Evolutionary conservation across 495 filamentous ascomycete species (phyloP), one percentile per base, ranked within the genome.

Genomic region (Annulohypoxylon stygium): DNA sequence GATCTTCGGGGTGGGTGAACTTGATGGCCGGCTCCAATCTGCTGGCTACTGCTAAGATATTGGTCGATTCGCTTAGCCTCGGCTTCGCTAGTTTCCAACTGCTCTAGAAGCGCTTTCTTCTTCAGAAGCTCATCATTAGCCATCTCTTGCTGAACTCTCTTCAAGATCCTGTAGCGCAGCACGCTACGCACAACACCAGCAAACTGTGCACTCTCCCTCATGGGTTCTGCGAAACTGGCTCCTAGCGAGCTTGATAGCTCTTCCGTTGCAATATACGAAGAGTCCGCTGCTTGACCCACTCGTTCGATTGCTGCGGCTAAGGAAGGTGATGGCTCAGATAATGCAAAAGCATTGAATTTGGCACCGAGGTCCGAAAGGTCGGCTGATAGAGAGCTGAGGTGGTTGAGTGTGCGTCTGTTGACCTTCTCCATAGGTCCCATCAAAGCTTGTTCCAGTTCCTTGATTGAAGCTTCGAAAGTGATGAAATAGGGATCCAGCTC

Each of bases 61-160:
- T 95, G 90, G 58, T 98, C 95, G 43, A 99, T 95, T 37, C 97
- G 89, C 70, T 91, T 92, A 0, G 97, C 94, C 81, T 99, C 96
- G 14, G 89, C 83, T 81, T 99, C 96, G 74, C 94, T 97, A 62
- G 88, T 86, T 78, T 98, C 96, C 8, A 99, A 83, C 18, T 92
- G 90, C 39, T 96, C 93, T 3, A 99, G 84, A 14, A 94, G 84
- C 1, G 85, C 80, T 70, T 87, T 89, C 81, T 98, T 98, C 81
- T 94, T 94, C 6, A 88, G 83, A 8, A 99, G 83, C 74, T 98
- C 93, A 58, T 98, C 97, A 34, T 90, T 89, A 1, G 94, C 97
- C 95, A 98, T 97, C 68, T 99, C 96, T 79, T 98, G 93, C 72
- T 99, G 96, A 20, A 98, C 91, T 16, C 96, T 88, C 81, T 99